Base-by-base conservation (phyloP, 2,329 filamentous ascomycete species). In the Scytalidium lignicola region DNA sequence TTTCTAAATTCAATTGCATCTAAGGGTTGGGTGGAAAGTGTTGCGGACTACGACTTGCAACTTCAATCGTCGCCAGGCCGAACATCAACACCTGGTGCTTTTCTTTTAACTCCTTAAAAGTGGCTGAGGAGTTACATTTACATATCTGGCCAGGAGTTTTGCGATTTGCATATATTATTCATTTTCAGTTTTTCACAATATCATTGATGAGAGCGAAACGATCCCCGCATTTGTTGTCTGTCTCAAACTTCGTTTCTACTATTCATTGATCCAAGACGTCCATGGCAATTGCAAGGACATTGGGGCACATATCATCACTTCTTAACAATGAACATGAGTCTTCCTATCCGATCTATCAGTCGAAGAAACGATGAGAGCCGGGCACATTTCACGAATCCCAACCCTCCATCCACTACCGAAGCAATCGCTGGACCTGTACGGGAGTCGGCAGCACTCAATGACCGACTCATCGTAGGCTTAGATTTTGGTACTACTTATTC, bases 401-500 rank as follows among this genome's bases (percentile, higher is more conserved):
- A 78, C 10, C 71, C 75, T 41, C 72, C 74, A 21, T 77, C 78
- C 29, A 78, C 78, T 18, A 77, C 80, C 1, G 80, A 84, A 62
- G 80, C 80, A 42, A 82, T 84, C 66, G 78, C 81, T 62, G 79
- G 79, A 3, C 79, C 80, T 13, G 71, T 81, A 21, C 68, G 74
- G 58, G 78, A 81, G 57, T 70, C 74, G 49, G 67, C 73, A 23
- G 70, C 75, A 10, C 63, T 74, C 43, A 75, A 70, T 55, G 85
- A 89, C 62, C 75, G 83, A 48, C 68, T 90, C 56, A 86, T 90
- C 58, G 85, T 91, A 28, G 88, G 86, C 7, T 81, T 91, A 7
- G 88, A 91, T 65, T 91, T 91, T 70, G 88, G 88, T 13, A 91
- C 88, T n/a, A 91, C 87, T 1, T 91, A 88, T 63, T 88, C 83